Conservation (phyloP, 352 stramenopile genomes). For the Globisporangium radiosum region DNA sequence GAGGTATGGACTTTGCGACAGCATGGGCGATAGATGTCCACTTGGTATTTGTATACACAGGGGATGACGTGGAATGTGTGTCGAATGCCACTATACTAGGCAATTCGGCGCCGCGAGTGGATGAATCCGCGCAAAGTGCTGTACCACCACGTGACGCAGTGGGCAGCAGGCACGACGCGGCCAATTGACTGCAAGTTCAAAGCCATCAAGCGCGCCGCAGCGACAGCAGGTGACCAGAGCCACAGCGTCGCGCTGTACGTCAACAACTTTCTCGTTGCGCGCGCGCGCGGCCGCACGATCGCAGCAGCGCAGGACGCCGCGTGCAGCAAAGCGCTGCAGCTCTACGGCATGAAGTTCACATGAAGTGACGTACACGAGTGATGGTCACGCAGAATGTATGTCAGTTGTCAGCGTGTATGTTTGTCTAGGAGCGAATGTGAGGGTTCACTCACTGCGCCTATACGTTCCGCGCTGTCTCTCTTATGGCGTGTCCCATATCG, state of each 20-base stretch:
- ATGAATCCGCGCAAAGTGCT: conserved; percentile 77
- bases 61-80: too few species aligned
- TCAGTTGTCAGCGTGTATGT: not conserved
- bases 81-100: conserved; percentile 13
- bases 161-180: conserved; percentile 23
- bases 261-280: conserved; percentile 52
- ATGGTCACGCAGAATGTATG: not conserved
- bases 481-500: too few species aligned
- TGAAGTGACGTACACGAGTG: conserved; percentile 8
- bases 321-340: conserved; percentile 49
- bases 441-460: too few species aligned
- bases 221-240: conserved; percentile 9
- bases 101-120: conserved; percentile 74
- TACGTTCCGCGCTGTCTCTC: too few species aligned
- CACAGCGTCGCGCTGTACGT: conserved; percentile 68
- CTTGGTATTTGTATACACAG: not conserved
- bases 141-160: conserved; percentile 50
- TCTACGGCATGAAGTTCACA: conserved; percentile 54
- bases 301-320: conserved; percentile 61
- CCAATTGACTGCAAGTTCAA: conserved; percentile 51
- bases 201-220: conserved; percentile 19
- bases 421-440: not conserved
- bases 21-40: not conserved
- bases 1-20: conserved; percentile 19
- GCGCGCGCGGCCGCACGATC: conserved; percentile 60